A percentile compares a stretch with the other conserved stretches of the same genome.
Conservation (phyloP, 805 yeast genomes). For the Metschnikowia aberdeeniae region DNA sequence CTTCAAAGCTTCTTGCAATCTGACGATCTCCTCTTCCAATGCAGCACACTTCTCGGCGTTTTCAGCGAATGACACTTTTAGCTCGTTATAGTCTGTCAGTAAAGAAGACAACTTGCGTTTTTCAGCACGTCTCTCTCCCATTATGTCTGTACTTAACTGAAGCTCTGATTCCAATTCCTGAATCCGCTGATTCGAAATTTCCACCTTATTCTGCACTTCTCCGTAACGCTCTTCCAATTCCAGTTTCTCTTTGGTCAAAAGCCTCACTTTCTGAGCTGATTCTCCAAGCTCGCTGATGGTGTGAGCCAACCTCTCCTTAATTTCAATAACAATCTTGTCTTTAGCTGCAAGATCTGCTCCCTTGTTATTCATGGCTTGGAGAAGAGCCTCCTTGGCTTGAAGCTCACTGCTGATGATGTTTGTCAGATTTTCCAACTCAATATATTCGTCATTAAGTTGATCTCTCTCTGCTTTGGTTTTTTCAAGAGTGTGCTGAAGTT, state of each 20-base stretch:
- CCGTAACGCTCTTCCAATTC: constrained; percentile 8
- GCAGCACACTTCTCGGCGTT: constrained; percentile 1
- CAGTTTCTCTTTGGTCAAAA: constrained; percentile 9
- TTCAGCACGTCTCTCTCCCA: constrained; percentile 7
- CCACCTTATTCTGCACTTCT: constrained; percentile 1
- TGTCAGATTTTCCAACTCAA: constrained; percentile 15
- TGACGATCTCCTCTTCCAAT: constrained; percentile 6
- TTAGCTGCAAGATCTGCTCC: constrained; percentile 18
- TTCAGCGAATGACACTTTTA: constrained; percentile 5
- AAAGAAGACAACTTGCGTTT: constrained; percentile 5
- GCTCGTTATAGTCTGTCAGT: constrained; percentile 6
- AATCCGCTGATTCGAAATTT: constrained; percentile 1
- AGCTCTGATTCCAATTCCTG: constrained; percentile 7
- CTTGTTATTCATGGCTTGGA: constrained; percentile 16
- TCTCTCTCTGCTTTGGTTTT: constrained; percentile 10
- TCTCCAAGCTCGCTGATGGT: constrained; percentile 15
- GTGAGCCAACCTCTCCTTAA: constrained; percentile 15
- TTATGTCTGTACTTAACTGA: not conserved
- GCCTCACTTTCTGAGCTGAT: constrained; percentile 13
- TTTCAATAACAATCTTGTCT: constrained; percentile 17
- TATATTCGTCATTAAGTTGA: constrained; percentile 10
- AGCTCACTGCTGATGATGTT: constrained; percentile 16
- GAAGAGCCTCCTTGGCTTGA: constrained; percentile 17
- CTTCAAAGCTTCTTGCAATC: constrained; percentile 6
- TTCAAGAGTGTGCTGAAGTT: constrained; percentile 5